Conservation (phyloP, 140 eudicot genomes). For the Ambrosia hybrid region DNA sequence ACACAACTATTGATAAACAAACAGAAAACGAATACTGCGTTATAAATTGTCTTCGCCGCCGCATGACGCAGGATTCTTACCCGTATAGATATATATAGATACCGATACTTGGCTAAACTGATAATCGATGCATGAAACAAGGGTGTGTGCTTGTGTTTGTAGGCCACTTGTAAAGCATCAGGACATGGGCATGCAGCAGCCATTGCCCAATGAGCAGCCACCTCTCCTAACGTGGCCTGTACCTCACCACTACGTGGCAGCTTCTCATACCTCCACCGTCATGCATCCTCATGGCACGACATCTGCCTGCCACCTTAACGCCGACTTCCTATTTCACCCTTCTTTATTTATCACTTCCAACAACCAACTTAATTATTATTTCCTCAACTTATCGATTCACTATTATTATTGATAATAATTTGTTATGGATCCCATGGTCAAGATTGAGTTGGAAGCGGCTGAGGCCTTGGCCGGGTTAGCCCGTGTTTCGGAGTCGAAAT, state of each 20-base stretch:
- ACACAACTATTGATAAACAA: too few species aligned
- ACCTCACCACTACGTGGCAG: slow-evolving; percentile 31
- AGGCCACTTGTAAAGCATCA: too few species aligned
- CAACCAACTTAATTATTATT: neutral
- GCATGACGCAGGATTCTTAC: too few species aligned
- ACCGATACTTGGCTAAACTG: too few species aligned
- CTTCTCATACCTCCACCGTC: slow-evolving; percentile 33
- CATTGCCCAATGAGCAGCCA: slow-evolving; percentile 21
- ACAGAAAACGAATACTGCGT: too few species aligned
- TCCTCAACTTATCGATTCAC: too few species aligned
- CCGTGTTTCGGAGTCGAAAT: slow-evolving; percentile 22
- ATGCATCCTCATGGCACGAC: slow-evolving; percentile 32
- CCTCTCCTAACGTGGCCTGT: slow-evolving; percentile 39
- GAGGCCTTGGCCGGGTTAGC: slow-evolving; percentile 66
- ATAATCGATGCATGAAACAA: too few species aligned
- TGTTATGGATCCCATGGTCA: slow-evolving; percentile 28
- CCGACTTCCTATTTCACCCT: neutral
- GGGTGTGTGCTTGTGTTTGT: too few species aligned
- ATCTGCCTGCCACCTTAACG: slow-evolving; percentile 25
- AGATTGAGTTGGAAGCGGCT: slow-evolving; percentile 68
- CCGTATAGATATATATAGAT: too few species aligned
- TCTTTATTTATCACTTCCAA: neutral
- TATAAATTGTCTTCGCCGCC: too few species aligned
- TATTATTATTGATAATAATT: too few species aligned
- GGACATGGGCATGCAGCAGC: neutral